Conservation (phyloP, 2,329 filamentous ascomycete genomes). For the Fusarium xyrophilum region DNA sequence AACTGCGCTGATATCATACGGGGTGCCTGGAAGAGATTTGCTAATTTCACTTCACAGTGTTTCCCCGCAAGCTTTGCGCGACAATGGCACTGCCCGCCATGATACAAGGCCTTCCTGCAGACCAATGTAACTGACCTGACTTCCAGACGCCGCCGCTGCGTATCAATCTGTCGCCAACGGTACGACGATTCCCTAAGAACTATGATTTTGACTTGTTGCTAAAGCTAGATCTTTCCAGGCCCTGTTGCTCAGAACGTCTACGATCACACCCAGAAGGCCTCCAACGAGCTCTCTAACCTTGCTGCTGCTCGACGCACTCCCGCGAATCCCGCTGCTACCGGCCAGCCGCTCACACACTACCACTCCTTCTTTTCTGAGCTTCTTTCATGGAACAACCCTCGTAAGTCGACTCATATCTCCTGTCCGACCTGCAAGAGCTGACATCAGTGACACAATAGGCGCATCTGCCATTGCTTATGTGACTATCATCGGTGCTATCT, state of each 20-base stretch:
- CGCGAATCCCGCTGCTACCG: slow-evolving; percentile 60
- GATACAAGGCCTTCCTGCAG: not conserved
- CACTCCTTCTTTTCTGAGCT: slow-evolving; percentile 75
- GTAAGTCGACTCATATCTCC: slow-evolving; percentile 51
- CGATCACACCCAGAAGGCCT: slow-evolving; percentile 62
- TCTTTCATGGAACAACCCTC: slow-evolving; percentile 72
- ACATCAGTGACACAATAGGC: slow-evolving; percentile 49
- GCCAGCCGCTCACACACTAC: slow-evolving; percentile 71
- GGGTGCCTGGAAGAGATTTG: slow-evolving; percentile 28
- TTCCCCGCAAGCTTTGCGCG: slow-evolving; percentile 6
- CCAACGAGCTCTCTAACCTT: slow-evolving; percentile 63
- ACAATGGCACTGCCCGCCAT: not conserved
- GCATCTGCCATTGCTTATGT: slow-evolving; percentile 71
- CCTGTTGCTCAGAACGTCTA: slow-evolving; percentile 66
- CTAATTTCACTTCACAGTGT: slow-evolving; percentile 33
- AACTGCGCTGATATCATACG: slow-evolving; percentile 16
- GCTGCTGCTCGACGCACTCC: slow-evolving; percentile 64
- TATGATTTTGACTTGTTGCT: slow-evolving; percentile 16
- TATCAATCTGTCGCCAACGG: slow-evolving; percentile 58
- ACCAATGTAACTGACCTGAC: slow-evolving; percentile 42
- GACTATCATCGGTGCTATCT: slow-evolving; percentile 64
- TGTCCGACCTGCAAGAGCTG: slow-evolving; percentile 19
- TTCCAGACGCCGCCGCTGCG: slow-evolving; percentile 57
- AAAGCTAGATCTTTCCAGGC: slow-evolving; percentile 48
- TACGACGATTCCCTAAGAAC: slow-evolving; percentile 41